Base-by-base conservation (phyloP, 148 eudicot genomes). In the Rhododendron simsii region DNA sequence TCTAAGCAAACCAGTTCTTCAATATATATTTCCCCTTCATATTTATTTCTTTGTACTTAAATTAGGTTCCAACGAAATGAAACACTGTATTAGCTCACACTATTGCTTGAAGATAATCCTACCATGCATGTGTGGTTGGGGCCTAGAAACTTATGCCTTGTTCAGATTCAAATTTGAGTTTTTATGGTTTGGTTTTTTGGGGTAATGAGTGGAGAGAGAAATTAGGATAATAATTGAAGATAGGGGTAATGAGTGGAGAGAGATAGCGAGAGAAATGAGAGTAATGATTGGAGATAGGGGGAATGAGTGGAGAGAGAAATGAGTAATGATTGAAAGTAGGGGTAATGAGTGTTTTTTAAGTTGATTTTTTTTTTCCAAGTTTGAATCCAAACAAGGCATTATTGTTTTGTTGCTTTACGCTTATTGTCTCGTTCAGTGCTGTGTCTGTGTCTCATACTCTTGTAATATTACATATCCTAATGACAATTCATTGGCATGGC, bases 31-130 rank as follows among this genome's bases (percentile, higher is more conserved):
- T 30, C 63, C n/a, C 59, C 53, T 50, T 30, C 57, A 21, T 14
- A 18, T 30, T 15, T 30, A 26, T 15, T 26, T 13, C 28, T 16
- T 51, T 15, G 44, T 81, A 26, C 37, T 48, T 41, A 26, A 83
- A 83, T 14, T 69, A 16, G 4, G 45, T 63, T 57, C 48, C 30
- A 81, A 57, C 35, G 11, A 41, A 12, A 45, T 3, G 12, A 20
- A 79, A 79, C 11, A 26, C 16, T 23, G 28, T n/a, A 47, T 10
- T n/a, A 47, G 28, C 20, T 30, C 37, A 63, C 21, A 59, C n/a
- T 37, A 15, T 18, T 82, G 84, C 57, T 83, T 83, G 85, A 83
- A 67, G 57, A 83, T n/a, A 26, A 26, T 59, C 39, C 63, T 65
- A 20, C 39, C 50, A 81, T 81, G 55, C 81, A 71, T 44, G 10